Evolutionary conservation across 345 rosid genomes (phyloP), one percentile per base, ranked within the genome.

Genomic region (Bruguiera sexangula): DNA sequence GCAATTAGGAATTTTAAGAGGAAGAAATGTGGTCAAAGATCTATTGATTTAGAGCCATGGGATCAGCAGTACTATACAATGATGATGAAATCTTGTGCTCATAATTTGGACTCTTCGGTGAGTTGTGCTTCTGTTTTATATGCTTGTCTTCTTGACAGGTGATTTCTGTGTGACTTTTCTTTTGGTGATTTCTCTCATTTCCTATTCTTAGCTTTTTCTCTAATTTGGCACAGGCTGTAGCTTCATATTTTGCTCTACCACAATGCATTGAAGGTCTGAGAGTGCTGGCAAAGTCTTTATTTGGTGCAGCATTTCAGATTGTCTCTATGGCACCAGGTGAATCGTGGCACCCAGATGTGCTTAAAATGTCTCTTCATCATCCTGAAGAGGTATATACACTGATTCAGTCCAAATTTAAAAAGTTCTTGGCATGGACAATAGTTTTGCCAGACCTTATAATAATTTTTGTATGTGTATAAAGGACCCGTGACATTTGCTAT

Each of bases 321-420:
- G 71, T 88, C 63, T 81, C 96, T 39, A 72, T 89, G 78, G 85
- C 87, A 59, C 96, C 86, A 19, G 97, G 98, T 48, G 98, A 94
- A 88, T 88, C 97, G 8, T 94, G 98, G 98, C 96, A 94, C 76
- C 90, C 97, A 27, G 85, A 87, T 62, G 96, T 94, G 72, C 84
- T 89, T 60, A 91, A 94, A 86, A 69, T 91, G 90, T 78, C 82
- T 65, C 90, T 94, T 72, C 85, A 86, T 79, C 96, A 91, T 79
- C 96, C 96, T 6, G 93, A 91, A 53, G 98, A 94, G 96, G 98
- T 91, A 84, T 24, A 56, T 60, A 16, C 20, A 31, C 73, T 39
- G 48, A 39, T 39, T 11, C 16, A 11, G 54, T 60, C 65, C 69
- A 70, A 39, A 36, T 52, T 54, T 52, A 70, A 24, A 27, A 50